phyloP scores from a whole-genome alignment of 2,329 filamentous ascomycete species.

The Fusarium sp. region DNA sequence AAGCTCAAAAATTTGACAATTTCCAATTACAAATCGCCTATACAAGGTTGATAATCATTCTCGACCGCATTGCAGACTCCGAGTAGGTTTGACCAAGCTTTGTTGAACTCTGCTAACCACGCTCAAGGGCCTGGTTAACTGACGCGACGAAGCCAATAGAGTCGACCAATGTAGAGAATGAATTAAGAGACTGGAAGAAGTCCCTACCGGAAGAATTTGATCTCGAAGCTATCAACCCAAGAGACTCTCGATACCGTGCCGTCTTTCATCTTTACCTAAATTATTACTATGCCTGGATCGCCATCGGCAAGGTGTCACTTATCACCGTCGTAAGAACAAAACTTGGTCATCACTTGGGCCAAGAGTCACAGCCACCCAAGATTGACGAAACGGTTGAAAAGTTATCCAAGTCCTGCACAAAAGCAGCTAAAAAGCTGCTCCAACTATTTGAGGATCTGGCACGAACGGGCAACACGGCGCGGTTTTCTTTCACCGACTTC shows the following conservation, averaged over 20 bases:
- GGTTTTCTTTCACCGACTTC: conserved; percentile 58
- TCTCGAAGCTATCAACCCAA: conserved; percentile 48
- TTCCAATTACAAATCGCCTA: conserved; percentile 53
- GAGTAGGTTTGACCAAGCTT: conserved; percentile 27
- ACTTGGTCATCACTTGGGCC: conserved; percentile 38
- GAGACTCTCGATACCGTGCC: conserved; percentile 50
- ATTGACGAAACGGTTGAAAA: conserved; percentile 30
- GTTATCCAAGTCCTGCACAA: conserved; percentile 49
- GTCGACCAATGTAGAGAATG: conserved; percentile 24
- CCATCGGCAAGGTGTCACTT: conserved; percentile 54
- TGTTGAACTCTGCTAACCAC: neutral
- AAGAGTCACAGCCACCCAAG: conserved; percentile 3
- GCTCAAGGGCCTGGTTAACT: conserved; percentile 11
- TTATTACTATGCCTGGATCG: conserved; percentile 57
- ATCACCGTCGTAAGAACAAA: conserved; percentile 51
- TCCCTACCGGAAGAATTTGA: conserved; percentile 48
- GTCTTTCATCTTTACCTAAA: conserved; percentile 56
- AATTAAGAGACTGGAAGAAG: conserved; percentile 53
- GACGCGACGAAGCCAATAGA: conserved; percentile 20
- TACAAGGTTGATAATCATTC: conserved; percentile 48
- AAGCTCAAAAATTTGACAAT: conserved; percentile 51
- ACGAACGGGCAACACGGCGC: conserved; percentile 50
- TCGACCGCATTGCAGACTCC: conserved; percentile 50
- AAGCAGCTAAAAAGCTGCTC: conserved; percentile 52
- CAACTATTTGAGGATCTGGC: conserved; percentile 51